A percentile compares a stretch with the other conserved stretches of the same genome.
phyloP scores from a whole-genome alignment of 2,329 filamentous ascomycete species.

The Cephalotrichum gorgonifer region DNA sequence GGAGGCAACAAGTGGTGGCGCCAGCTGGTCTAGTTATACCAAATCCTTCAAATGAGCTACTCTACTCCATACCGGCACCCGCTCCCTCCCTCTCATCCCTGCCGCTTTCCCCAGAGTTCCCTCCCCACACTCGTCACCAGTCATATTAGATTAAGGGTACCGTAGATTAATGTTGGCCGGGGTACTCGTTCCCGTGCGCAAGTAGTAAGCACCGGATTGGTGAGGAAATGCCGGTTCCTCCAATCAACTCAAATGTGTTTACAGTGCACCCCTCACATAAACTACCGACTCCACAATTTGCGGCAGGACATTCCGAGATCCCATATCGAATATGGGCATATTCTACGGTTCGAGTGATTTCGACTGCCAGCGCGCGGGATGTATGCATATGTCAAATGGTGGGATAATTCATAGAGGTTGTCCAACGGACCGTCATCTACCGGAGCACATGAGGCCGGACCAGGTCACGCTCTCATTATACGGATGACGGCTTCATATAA shows the following conservation, averaged over 20 bases:
- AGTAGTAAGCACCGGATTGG: not conserved
- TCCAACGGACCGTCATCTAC: no score
- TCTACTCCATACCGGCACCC: not conserved
- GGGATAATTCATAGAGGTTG: no score
- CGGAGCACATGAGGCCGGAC: no score
- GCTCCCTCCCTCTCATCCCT: not conserved
- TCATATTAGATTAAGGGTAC: not conserved
- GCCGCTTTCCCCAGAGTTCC: not conserved
- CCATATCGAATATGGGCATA: not conserved
- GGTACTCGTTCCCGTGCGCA: not conserved
- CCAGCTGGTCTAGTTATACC: not conserved
- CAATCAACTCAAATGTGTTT: not conserved
- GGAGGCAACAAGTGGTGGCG: not conserved
- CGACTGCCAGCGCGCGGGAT: no score
- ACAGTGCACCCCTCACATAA: not conserved
- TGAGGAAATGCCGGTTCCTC: not conserved
- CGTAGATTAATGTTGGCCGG: not conserved
- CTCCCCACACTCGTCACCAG: not conserved
- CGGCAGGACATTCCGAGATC: not conserved
- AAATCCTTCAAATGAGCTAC: no score
- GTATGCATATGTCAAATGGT: no score
- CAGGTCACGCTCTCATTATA: no score
- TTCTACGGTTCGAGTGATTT: no score
- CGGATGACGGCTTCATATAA: no score
- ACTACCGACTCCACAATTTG: not conserved